Evolutionary conservation across 768 basidiomycete genomes (phyloP), one percentile per base, ranked within the genome.

Genomic region (Leccinum variicolor): DNA sequence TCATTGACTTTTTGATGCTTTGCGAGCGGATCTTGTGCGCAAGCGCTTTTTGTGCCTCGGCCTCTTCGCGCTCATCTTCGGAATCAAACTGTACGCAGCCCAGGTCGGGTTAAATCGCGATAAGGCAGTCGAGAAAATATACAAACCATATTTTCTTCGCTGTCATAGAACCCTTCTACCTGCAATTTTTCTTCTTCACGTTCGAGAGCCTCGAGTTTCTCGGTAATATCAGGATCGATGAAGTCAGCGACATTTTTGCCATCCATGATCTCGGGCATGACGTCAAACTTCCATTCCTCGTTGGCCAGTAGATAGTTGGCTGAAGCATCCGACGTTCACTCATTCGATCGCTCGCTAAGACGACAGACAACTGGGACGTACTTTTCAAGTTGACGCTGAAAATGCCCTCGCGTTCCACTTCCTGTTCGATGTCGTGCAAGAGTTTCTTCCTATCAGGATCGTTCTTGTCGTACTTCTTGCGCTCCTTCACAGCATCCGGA

Each of bases 201-300:
- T 74, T 99, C 96, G 56, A 99, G 85, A 13, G 94, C 96, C 68
- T 98, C 96, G 49, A 99, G 86, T 75, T 94, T 96, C 74, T 95
- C 95, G 19, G 85, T 87, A 59, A 99, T 98, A 68, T 99, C 97
- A 21, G 94, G 90, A 73, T 98, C 96, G 73, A 98, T 91, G 61
- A 99, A 99, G 79, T 99, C 97, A 23, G 95, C 96, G 53, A 98
- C 76, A 76, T 99, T 99, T 83, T 98, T 98, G 76, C 97, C 97
- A 64, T 98, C 86, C 87, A 93, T 86, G 68, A 99, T 92, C 73
- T 99, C 97, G n/a, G 97, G 97, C n/a, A 98, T 89, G 62, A 84
- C 80, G 68, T 99, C 97, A 76, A 85, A 79, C 78, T 97, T 99
- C 97, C 97, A 99, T 46, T 91, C 88, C 36, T 90, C 85, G 69